These are phyloP conservation scores for Penicillium paneum DNA, from an alignment of 2,329 filamentous ascomycete species.

Conservation along the genomic window DNA sequence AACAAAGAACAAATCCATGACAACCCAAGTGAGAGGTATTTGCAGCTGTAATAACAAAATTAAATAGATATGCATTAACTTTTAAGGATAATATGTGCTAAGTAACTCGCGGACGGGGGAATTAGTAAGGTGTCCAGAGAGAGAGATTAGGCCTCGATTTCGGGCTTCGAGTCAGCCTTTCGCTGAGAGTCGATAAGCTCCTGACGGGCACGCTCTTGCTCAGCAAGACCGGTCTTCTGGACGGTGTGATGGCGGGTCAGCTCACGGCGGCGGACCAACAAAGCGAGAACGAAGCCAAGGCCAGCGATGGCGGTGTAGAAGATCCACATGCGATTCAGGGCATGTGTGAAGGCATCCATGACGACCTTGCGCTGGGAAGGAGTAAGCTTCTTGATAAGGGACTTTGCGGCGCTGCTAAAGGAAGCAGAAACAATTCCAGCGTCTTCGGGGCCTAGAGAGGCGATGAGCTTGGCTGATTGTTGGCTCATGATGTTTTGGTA, in stretches of 20 bases:
- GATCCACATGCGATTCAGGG: constrained; percentile 51
- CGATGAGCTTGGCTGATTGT: constrained; percentile 28
- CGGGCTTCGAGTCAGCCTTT: constrained; percentile 68
- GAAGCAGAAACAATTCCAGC: constrained; percentile 27
- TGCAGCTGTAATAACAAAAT: neutral
- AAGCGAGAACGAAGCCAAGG: constrained; percentile 39
- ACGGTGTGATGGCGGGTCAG: constrained; percentile 44
- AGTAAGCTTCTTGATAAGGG: constrained; percentile 35
- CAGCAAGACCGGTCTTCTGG: constrained; percentile 45
- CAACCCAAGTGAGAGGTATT: neutral
- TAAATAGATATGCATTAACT: neutral
- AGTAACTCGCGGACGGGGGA: no score
- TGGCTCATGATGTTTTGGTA: constrained; percentile 40
- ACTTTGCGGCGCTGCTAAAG: constrained; percentile 37
- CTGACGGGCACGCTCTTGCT: constrained; percentile 43
- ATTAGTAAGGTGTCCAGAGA: neutral
- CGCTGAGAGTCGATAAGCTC: constrained; percentile 42
- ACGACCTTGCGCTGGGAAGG: constrained; percentile 37
- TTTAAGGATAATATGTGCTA: neutral
- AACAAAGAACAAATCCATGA: neutral
- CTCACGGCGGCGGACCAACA: constrained; percentile 38
- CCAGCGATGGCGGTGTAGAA: constrained; percentile 44
- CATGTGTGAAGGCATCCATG: constrained; percentile 41
- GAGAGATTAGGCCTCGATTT: constrained; percentile 13
- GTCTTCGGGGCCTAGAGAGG: constrained; percentile 30